These are phyloP conservation scores for Filosporella fistucella DNA, from an alignment of 495 filamentous ascomycete genomes.

Conservation along the genomic window DNA sequence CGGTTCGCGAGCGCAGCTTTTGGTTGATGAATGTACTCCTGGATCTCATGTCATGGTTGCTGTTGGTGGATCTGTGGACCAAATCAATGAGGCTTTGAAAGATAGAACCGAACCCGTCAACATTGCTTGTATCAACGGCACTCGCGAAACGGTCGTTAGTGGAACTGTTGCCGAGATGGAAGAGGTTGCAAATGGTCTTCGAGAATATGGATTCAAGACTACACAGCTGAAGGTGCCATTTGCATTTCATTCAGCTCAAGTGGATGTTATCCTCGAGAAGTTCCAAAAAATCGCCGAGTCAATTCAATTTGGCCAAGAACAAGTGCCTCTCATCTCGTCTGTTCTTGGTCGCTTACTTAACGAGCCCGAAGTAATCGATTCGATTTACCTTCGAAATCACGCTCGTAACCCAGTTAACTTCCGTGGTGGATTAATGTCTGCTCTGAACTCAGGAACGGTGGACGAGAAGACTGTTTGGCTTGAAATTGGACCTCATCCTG, in stretches of 20 bases:
- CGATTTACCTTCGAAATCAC: conserved; percentile 60
- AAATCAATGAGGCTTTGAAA: conserved; percentile 35
- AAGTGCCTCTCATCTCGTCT: conserved; percentile 70
- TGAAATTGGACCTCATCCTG: conserved; percentile 67
- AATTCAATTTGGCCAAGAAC: conserved; percentile 53
- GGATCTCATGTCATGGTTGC: conserved; percentile 71
- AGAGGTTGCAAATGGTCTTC: conserved; percentile 52
- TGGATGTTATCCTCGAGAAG: conserved; percentile 67
- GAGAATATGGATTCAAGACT: conserved; percentile 55
- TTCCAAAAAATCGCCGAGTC: conserved; percentile 56
- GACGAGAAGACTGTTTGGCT: conserved; percentile 55
- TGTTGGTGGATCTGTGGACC: conserved; percentile 39
- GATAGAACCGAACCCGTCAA: conserved; percentile 27
- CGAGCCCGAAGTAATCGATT: conserved; percentile 48
- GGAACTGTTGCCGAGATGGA: conserved; percentile 49
- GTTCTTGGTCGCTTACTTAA: conserved; percentile 56
- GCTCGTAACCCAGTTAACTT: conserved; percentile 74
- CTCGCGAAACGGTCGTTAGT: conserved; percentile 55
- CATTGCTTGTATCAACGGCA: conserved; percentile 60
- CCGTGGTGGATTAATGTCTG: conserved; percentile 54
- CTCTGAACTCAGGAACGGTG: conserved; percentile 42
- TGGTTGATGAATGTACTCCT: conserved; percentile 37
- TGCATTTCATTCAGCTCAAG: conserved; percentile 78
- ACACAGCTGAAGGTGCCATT: conserved; percentile 69
- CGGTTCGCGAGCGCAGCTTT: conserved; percentile 69